Conservation (phyloP, 2,329 filamentous ascomycete species). For the Aspergillus persii region DNA sequence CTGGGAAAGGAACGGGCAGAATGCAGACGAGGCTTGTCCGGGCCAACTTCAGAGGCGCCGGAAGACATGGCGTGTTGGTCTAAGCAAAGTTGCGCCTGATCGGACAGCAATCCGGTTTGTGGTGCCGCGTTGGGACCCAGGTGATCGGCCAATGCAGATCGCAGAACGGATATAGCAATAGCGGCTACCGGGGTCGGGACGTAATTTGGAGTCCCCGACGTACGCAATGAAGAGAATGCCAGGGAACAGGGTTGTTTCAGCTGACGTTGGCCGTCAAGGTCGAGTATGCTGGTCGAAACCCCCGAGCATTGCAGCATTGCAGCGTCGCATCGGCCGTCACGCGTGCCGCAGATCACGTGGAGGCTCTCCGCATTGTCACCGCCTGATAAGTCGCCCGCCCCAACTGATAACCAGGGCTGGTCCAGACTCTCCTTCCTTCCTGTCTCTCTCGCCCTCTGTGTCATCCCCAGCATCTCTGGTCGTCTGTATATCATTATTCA, state of each 20-base stretch:
- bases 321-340: neutral
- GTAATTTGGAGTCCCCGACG: neutral
- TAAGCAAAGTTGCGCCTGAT: constrained; percentile 6
- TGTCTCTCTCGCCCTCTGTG: neutral
- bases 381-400: constrained; percentile 7
- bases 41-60: constrained; percentile 23
- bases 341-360: constrained; percentile 19
- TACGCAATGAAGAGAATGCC: neutral
- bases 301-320: neutral
- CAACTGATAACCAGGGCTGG: constrained; percentile 2
- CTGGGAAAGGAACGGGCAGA: constrained; percentile 32
- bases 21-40: constrained; percentile 25
- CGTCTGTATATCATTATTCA: constrained; percentile 21
- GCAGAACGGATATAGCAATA: constrained; percentile 3
- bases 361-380: constrained; percentile 25
- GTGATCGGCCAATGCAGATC: constrained; percentile 31
- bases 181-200: neutral
- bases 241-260: neutral
- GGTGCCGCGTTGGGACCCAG: constrained; percentile 18
- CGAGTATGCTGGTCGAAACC: neutral
- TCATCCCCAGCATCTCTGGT: constrained; percentile 12
- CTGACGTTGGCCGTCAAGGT: neutral
- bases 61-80: constrained; percentile 24
- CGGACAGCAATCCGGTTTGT: neutral
- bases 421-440: neutral